Base-by-base conservation (phyloP, 352 stramenopile species). In the Phytophthora lateralis region DNA sequence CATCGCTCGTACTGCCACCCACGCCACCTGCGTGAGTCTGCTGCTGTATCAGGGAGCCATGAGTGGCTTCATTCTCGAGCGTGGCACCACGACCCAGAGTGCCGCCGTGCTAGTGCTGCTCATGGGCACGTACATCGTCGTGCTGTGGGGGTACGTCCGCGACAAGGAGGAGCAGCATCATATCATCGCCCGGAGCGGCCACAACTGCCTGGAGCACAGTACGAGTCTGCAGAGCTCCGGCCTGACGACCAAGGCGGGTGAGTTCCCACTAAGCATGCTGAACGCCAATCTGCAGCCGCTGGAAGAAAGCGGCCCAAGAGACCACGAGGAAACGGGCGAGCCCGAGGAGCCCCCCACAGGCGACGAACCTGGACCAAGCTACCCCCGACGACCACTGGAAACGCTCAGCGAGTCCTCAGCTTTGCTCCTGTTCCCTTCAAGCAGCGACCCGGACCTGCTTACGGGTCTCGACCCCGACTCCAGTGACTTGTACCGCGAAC, bases 11-110 rank as follows among this genome's bases (percentile, higher is more conserved):
- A 95, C 86, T 37, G 80, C 77, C 12, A 91, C 83, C 12, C 86
- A 95, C 65, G 84, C 81, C 17, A 93, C 84, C 5, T 91, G 88
- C 39, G 76, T 93, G 44, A 88, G 77, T 60, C 68, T 95, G 43
- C 64, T 95, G 15, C 77, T 95, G 45, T 95, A 95, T 45, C 82
- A 90, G 46, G 78, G 71, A 20, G 84, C 84, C 26, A 95, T 95
- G 86, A 86, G 79, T 30, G 86, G 86, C 26, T 95, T 93, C 55
- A 92, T 93, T 57, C 75, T 95, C 30, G 80, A 91, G 38, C 75
- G 84, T 6, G 86, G 84, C 59, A 92, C 86, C 17, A 90, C 80
- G 51, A 69, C 81, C 41, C 84, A 93, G 65, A 91, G 76, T 67
- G 76, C 74, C 15, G 78, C 71, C 11, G 78, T 95, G 47, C 58